These are phyloP conservation scores for Arachis stenosperma DNA, from an alignment of 306 rosid species.

Conservation along the genomic window DNA sequence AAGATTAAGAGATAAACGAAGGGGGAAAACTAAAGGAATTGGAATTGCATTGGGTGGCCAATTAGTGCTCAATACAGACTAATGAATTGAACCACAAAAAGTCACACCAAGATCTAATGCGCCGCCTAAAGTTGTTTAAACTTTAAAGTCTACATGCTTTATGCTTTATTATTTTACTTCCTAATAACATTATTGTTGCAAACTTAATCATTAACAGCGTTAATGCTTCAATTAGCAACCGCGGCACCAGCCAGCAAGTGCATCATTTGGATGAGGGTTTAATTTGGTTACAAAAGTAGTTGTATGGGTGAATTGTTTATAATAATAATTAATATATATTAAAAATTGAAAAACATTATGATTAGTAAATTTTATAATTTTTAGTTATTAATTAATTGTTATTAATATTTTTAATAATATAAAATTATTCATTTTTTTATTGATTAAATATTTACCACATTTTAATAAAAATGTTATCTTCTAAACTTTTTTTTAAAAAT, in stretches of 20 bases:
- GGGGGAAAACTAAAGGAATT: not conserved
- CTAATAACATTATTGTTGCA: slow-evolving; percentile 35
- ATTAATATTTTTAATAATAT: too few species aligned
- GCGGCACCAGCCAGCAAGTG: slow-evolving; percentile 27
- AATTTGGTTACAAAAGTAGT: too few species aligned
- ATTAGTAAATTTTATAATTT: too few species aligned
- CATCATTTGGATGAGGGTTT: slow-evolving; percentile 20
- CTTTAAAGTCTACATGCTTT: slow-evolving; percentile 81
- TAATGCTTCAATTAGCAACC: slow-evolving; percentile 35
- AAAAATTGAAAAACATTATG: too few species aligned
- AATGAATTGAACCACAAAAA: slow-evolving; percentile 40
- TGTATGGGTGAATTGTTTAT: too few species aligned
- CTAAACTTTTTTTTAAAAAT: too few species aligned
- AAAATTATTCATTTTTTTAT: too few species aligned
- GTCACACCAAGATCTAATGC: slow-evolving; percentile 54
- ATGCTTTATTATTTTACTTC: slow-evolving; percentile 47
- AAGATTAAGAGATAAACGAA: too few species aligned
- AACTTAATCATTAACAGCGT: slow-evolving; percentile 45
- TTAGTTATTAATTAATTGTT: too few species aligned
- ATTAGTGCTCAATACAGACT: slow-evolving; percentile 43
- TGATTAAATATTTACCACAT: too few species aligned
- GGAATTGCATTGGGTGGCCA: slow-evolving; percentile 45
- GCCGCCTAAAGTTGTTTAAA: slow-evolving; percentile 74
- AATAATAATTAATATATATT: too few species aligned
- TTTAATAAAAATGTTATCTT: too few species aligned